A percentile compares a stretch with the other conserved stretches of the same genome.
Evolutionary conservation across 345 rosid species (phyloP).

Genomic region (Aurinia saxatilis): DNA sequence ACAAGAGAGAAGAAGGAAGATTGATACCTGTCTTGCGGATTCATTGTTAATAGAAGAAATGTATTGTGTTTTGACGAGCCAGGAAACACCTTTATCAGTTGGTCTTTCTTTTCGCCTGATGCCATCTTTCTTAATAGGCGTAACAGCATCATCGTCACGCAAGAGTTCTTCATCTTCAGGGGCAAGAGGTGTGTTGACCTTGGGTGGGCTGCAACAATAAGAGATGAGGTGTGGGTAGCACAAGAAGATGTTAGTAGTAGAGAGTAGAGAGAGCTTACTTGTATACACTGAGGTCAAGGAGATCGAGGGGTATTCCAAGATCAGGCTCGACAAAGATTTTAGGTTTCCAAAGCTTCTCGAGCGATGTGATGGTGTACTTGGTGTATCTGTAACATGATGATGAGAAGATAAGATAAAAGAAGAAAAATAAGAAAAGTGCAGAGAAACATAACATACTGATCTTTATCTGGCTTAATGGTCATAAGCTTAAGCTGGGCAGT

Average conservation of each 20-base stretch:
- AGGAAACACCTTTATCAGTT: constrained; percentile 87
- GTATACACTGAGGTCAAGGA: constrained; percentile 94
- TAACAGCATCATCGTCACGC: constrained; percentile 72
- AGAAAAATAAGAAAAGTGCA: background rate
- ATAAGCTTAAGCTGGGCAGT: constrained; percentile 85
- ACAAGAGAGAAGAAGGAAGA: background rate
- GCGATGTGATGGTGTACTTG: constrained; percentile 74
- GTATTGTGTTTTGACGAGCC: constrained; percentile 97
- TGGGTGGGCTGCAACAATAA: constrained; percentile 55
- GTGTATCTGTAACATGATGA: constrained; percentile 60
- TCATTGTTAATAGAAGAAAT: constrained; percentile 87
- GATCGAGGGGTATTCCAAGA: constrained; percentile 96
- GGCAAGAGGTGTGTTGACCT: constrained; percentile 54
- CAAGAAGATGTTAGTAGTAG: too few species aligned
- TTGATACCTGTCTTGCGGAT: constrained; percentile 72
- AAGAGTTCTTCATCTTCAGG: constrained; percentile 88
- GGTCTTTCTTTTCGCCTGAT: constrained; percentile 87
- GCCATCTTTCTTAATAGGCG: constrained; percentile 84
- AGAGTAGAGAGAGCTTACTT: constrained; percentile 57
- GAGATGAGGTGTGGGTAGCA: background rate
- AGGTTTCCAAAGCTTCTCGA: constrained; percentile 91
- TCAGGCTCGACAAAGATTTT: constrained; percentile 89
- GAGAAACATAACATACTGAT: constrained; percentile 57
- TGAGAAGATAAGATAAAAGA: background rate
- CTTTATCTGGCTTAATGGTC: constrained; percentile 74